phyloP scores from a whole-genome alignment of 1,284 basidiomycete genomes.

The Hypsizygus ulmarius region DNA sequence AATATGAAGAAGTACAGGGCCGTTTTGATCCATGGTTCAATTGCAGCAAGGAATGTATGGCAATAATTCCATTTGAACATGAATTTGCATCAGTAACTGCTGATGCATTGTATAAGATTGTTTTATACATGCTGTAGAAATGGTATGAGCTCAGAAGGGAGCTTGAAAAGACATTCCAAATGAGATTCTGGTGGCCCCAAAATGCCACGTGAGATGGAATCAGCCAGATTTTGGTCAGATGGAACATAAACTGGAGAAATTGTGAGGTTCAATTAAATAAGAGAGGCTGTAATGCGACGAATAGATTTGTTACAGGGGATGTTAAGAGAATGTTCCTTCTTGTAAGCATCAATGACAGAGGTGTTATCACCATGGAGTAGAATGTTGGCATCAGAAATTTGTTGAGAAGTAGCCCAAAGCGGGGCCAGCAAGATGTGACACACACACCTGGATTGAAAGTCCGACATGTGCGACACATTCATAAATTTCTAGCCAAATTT shows the following conservation, averaged over 20 bases:
- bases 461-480: no score
- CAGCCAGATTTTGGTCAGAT: conserved; percentile 10
- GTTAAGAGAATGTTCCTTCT: conserved; percentile 24
- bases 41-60: no score
- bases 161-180: not conserved
- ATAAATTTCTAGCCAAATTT: no score
- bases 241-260: conserved; percentile 4
- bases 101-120: not conserved
- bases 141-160: not conserved
- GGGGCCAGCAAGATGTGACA: no score
- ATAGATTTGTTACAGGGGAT: conserved; percentile 24
- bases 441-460: no score
- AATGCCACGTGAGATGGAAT: conserved; percentile 19
- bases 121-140: not conserved
- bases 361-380: conserved; percentile 33
- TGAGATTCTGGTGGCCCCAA: conserved; percentile 3
- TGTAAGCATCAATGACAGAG: conserved; percentile 30
- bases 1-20: no score
- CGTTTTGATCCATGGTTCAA: no score
- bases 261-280: conserved; percentile 6
- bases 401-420: no score
- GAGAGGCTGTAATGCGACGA: conserved; percentile 7
- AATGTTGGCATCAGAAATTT: conserved; percentile 18
- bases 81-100: not conserved
- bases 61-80: no score